Evolutionary conservation across 352 stramenopile genomes (phyloP).

Genomic region (Peronosclerospora sorghi): DNA sequence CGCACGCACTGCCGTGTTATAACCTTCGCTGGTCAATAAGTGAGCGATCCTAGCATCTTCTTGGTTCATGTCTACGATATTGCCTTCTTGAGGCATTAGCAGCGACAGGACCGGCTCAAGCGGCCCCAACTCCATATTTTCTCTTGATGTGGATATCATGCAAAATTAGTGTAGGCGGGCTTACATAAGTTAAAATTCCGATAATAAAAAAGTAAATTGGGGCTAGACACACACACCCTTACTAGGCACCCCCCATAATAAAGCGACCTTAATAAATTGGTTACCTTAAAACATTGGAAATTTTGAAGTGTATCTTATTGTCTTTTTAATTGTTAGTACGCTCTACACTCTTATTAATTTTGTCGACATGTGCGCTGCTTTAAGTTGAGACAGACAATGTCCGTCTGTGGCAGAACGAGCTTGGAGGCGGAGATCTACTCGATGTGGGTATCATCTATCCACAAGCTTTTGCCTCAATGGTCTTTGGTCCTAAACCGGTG

Average conservation of each 20-base stretch:
- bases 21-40: constrained; percentile 33
- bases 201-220: no score
- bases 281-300: no score
- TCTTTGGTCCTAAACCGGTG: constrained; percentile 36
- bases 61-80: constrained; percentile 34
- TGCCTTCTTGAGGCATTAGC: constrained; percentile 25
- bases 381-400: constrained; percentile 31
- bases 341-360: no score
- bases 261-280: no score
- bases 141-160: not conserved
- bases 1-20: constrained; percentile 27
- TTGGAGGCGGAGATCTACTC: constrained; percentile 64
- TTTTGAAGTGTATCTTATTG: no score
- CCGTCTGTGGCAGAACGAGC: constrained; percentile 49
- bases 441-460: constrained; percentile 78
- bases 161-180: not conserved
- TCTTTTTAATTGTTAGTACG: no score
- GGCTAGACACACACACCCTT: no score
- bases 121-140: constrained; percentile 40
- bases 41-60: constrained; percentile 33
- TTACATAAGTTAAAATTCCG: no score
- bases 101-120: constrained; percentile 38
- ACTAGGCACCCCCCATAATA: no score
- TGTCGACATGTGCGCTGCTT: no score
- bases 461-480: constrained; percentile 53